Conservation (phyloP, 768 basidiomycete genomes). For the Leccinellum luteum region DNA sequence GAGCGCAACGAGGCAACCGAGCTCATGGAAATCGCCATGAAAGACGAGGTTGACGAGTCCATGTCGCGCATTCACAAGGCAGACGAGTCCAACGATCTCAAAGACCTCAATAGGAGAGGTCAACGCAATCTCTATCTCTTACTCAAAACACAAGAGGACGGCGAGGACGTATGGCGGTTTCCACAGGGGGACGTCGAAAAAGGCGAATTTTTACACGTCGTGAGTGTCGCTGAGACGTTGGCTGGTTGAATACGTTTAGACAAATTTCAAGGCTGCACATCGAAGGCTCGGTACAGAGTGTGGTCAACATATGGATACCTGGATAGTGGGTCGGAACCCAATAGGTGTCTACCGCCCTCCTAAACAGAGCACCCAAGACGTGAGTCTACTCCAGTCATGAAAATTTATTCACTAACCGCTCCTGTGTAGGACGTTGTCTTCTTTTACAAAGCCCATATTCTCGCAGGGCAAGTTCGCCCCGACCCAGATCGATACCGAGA, state of each 20-base stretch:
- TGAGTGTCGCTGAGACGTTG: conserved; percentile 28
- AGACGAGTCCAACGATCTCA: conserved; percentile 58
- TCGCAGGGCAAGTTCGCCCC: conserved; percentile 80
- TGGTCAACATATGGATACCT: conserved; percentile 84
- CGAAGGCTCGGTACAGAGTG: conserved; percentile 68
- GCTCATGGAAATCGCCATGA: conserved; percentile 56
- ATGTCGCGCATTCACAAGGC: conserved; percentile 60
- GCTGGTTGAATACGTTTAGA: neutral
- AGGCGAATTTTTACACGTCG: conserved; percentile 77
- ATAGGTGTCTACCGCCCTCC: conserved; percentile 72
- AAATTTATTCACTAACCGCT: neutral
- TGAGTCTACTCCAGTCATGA: conserved; percentile 15
- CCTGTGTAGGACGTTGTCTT: conserved; percentile 64
- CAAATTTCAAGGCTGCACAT: conserved; percentile 59
- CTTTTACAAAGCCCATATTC: conserved; percentile 92
- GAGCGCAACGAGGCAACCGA: conserved; percentile 47
- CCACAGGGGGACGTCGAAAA: conserved; percentile 64
- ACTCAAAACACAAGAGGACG: conserved; percentile 48
- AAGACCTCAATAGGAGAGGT: conserved; percentile 77
- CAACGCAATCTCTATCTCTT: conserved; percentile 90
- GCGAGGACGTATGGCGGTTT: conserved; percentile 71
- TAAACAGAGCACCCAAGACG: conserved; percentile 36
- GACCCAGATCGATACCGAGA: conserved; percentile 54
- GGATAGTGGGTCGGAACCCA: conserved; percentile 90
- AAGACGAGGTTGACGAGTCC: conserved; percentile 60